Conservation (phyloP, 2,329 filamentous ascomycete genomes). For the Pseudogymnoascus sp. region DNA sequence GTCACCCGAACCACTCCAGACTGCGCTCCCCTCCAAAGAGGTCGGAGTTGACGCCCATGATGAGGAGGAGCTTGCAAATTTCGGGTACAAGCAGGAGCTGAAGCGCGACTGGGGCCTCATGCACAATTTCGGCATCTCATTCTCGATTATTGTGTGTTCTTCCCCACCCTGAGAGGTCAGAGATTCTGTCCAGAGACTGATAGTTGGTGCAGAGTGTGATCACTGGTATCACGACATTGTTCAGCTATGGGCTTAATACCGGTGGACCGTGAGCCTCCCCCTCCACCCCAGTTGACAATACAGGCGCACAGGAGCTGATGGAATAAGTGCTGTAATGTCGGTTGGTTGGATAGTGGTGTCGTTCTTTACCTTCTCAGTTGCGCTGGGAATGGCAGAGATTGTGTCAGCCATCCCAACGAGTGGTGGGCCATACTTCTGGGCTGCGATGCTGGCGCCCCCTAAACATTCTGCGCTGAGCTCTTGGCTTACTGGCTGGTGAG, state of each 20-base stretch:
- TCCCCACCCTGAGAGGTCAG: neutral
- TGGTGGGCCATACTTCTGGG: constrained; percentile 55
- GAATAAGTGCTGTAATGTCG: constrained; percentile 37
- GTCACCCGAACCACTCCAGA: neutral
- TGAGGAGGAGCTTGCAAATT: constrained; percentile 44
- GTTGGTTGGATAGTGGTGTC: constrained; percentile 48
- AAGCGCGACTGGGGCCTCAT: constrained; percentile 49
- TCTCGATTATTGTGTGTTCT: constrained; percentile 49
- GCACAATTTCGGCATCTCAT: constrained; percentile 56
- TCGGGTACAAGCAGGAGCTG: constrained; percentile 55
- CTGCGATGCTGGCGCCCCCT: constrained; percentile 47
- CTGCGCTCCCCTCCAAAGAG: neutral
- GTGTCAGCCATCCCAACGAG: constrained; percentile 51
- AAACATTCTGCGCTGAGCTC: constrained; percentile 37
- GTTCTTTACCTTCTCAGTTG: constrained; percentile 49
- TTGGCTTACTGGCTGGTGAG: constrained; percentile 40
- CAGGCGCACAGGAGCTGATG: constrained; percentile 17
- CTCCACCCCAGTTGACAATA: neutral
- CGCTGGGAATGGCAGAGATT: constrained; percentile 51
- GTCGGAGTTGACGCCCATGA: constrained; percentile 27
- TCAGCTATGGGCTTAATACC: constrained; percentile 47
- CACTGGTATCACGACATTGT: constrained; percentile 52
- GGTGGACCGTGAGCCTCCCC: constrained; percentile 48
- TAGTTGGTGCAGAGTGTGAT: constrained; percentile 41
- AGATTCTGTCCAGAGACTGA: neutral